Evolutionary conservation across 441 rosid genomes (phyloP).

Genomic region (Pelargonium myrrhifolium): DNA sequence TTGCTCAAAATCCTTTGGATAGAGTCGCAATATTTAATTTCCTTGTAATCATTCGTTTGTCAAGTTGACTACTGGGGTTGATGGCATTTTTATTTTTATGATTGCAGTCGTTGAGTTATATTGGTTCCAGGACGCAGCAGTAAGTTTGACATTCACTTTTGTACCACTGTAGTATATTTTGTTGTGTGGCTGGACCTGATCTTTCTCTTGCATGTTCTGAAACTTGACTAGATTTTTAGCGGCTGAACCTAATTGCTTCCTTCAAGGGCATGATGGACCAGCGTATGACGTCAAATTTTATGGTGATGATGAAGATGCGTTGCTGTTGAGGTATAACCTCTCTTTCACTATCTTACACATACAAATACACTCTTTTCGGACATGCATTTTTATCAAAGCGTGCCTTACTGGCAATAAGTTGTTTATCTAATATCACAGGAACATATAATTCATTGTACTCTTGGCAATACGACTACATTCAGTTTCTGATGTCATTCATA

Average conservation of each 20-base stretch:
- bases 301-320: constrained; percentile 52
- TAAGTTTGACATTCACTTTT: constrained; percentile 21
- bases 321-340: constrained; percentile 58
- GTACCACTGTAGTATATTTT: not conserved
- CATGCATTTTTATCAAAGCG: too few relatives aligned
- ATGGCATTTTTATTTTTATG: not conserved
- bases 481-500: too few relatives aligned
- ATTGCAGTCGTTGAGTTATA: constrained; percentile 35
- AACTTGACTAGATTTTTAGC: constrained; percentile 27
- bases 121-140: constrained; percentile 35
- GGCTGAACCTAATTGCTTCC: constrained; percentile 51
- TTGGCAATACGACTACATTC: too few relatives aligned
- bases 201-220: not conserved
- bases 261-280: constrained; percentile 78
- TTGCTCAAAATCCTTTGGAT: not conserved
- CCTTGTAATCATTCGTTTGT: not conserved
- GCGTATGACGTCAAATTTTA: constrained; percentile 85
- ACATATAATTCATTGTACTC: too few relatives aligned
- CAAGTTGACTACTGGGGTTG: not conserved
- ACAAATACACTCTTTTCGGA: too few relatives aligned
- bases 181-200: constrained; percentile 10
- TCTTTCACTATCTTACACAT: not conserved
- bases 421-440: too few relatives aligned
- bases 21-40: not conserved
- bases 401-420: too few relatives aligned